Evolutionary conservation across 208 protist species (phyloP), one percentile per base, ranked within the genome.

Genomic region (Leishmania tropica): DNA sequence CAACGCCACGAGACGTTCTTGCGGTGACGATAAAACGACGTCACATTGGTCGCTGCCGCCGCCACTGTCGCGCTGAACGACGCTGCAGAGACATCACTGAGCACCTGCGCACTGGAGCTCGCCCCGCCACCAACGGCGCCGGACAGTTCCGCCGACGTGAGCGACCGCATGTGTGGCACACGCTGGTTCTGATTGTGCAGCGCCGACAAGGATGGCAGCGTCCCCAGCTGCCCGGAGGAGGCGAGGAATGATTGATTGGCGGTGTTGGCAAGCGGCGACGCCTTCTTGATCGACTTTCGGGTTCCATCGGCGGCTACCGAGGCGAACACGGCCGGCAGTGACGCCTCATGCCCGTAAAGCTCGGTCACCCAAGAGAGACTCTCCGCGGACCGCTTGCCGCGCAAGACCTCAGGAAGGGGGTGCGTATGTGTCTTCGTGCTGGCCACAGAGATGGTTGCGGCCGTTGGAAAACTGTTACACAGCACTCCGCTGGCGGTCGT

Each of bases 1-100:
- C 94, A 97, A 24, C 86, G 85, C 93, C 94, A 97, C 31, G 94
- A 87, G 13, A 95, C 88, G 15, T 90, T 91, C 56, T 90, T 85
- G 48, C 74, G 81, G 24, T 62, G 76, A 13, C 60, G 75, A 42
- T 78, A 80, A 0, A 42, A 40, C 6, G 45, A 47, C 19, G 56
- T 13, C 24, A 54, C 47, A 28, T 47, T 56, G 65, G 60, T 35
- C 42, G 80, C 24, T n/a, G 62, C 40, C 40, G 53, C 40, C 40
- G 64, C 1, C 24, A 72, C 24, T 31, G 70, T 54, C 13, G 51
- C 47, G 11, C 35, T 35, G 4, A 54, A 7, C 40, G 76, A 21
- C 28, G 70, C 67, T 4, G 56, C 48, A 56, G 67, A 37, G 45
- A 28, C 45, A 53, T 74, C 68, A 28, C 35, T 53, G 21, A 19